Evolutionary conservation across 495 filamentous ascomycete species (phyloP), one percentile per base, ranked within the genome.

Genomic region (Platismatia glauca): DNA sequence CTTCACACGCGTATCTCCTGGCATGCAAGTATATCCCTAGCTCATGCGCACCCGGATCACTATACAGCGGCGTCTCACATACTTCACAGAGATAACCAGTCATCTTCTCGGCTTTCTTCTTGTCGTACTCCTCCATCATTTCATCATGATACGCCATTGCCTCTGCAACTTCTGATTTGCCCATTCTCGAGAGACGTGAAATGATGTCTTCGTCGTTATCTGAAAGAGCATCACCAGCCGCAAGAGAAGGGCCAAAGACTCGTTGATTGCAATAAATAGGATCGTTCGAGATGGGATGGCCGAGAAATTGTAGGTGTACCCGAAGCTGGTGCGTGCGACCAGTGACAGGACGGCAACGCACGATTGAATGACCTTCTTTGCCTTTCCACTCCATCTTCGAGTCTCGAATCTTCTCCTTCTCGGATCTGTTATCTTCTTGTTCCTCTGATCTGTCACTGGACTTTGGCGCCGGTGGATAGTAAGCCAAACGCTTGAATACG

Each of bases 241-340:
- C 94, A 1, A 98, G 81, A 2, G 83, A 80, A 1, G 84, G 78
- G 3, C 95, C 95, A 79, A 95, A 98, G 24, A 97, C 94, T 55
- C 83, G 83, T 62, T 89, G 86, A 69, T 97, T 97, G 67, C 88
- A 90, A 72, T 98, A 98, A 64, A 98, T 98, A 5, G 94, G 94
- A 71, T 98, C 94, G 71, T 97, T 97, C 57, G 87, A 83, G 68
- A 98, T 97, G 4, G 94, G 95, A 68, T 98, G 88, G 12, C 94
- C 94, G 15, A 98, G 76, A 70, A 88, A 96, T 69, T 98, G 94
- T 2, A 98, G 81, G 69, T 98, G 94, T 15, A 98, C 95, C 31
- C 94, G 84, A 24, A 98, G 83, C 71, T 98, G 94, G 70, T 98
- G 94, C 9, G 94, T 98, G 55, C 94, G 84, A 0, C 94, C 94